Conservation (phyloP, 2,329 filamentous ascomycete genomes). For the Dryadomyces sulphureus region DNA sequence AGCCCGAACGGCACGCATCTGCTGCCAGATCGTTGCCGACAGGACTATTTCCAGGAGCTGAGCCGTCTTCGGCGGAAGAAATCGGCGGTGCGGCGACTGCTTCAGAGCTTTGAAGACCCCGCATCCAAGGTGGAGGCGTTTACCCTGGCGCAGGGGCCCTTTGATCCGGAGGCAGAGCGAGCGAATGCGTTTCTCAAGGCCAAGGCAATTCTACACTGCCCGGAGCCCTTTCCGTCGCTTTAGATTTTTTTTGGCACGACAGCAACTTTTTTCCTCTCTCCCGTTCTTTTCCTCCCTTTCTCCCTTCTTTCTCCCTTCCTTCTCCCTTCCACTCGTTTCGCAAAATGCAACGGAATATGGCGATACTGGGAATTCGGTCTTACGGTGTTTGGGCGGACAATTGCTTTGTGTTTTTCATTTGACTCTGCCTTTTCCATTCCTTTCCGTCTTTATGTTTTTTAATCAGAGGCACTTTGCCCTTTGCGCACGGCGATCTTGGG, state of each 20-base stretch:
- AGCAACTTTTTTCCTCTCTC: too few species aligned
- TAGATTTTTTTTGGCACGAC: not conserved
- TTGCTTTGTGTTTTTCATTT: not conserved
- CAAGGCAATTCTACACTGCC: not conserved
- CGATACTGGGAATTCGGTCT: not conserved
- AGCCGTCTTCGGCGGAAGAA: not conserved
- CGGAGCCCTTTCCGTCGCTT: not conserved
- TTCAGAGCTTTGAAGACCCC: not conserved
- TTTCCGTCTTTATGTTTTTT: not conserved
- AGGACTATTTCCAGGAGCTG: not conserved
- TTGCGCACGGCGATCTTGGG: not conserved
- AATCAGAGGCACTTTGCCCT: not conserved
- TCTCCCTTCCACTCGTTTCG: too few species aligned
- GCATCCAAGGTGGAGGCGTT: not conserved
- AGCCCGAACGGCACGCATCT: not conserved
- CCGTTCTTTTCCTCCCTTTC: too few species aligned
- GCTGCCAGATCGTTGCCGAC: not conserved
- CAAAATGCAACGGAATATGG: not conserved
- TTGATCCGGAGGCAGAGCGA: not conserved
- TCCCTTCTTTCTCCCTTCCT: too few species aligned
- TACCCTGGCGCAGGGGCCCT: not conserved
- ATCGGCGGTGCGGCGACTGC: not conserved
- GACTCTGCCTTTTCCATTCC: not conserved
- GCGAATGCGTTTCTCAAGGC: not conserved
- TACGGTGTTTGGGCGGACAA: not conserved